Conservation (phyloP, 805 yeast genomes). For the Schwanniomyces sp. region DNA sequence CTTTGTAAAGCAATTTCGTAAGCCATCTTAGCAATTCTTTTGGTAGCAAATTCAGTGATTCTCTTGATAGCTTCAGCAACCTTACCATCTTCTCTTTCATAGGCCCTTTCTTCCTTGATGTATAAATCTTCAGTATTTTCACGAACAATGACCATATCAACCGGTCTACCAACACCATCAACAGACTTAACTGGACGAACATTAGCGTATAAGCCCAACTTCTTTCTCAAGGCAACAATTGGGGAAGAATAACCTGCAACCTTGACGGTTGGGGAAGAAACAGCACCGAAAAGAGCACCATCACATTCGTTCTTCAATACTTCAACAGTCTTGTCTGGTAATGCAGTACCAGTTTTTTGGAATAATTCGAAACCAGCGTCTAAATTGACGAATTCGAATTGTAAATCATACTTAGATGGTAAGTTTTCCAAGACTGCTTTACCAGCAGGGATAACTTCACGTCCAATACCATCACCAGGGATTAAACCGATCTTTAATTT, state of each 20-base stretch:
- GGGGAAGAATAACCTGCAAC: constrained; percentile 98
- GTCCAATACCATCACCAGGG: constrained; percentile 98
- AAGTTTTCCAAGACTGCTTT: constrained; percentile 80
- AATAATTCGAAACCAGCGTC: constrained; percentile 95
- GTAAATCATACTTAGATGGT: constrained; percentile 70
- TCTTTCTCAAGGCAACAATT: constrained; percentile 96
- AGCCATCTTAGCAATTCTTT: constrained; percentile 86
- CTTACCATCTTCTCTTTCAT: constrained; percentile 74
- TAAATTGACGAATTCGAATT: constrained; percentile 82
- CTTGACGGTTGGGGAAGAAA: constrained; percentile 89
- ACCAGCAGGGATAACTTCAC: constrained; percentile 98
- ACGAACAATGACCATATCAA: constrained; percentile 96
- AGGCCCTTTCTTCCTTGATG: constrained; percentile 87
- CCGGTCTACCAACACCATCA: constrained; percentile 80
- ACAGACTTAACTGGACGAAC: constrained; percentile 98
- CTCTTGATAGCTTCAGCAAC: constrained; percentile 98
- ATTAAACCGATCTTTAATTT: constrained; percentile 61
- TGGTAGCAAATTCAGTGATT: constrained; percentile 84
- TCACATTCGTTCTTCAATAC: constrained; percentile 79
- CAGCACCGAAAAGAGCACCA: constrained; percentile 98
- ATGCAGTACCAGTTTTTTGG: constrained; percentile 91
- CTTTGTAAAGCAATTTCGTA: constrained; percentile 91
- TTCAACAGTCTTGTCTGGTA: constrained; percentile 89
- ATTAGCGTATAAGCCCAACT: constrained; percentile 90
- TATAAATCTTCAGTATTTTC: constrained; percentile 98